Evolutionary conservation across 2,329 filamentous ascomycete genomes (phyloP).

Genomic region (Anthostomella pinea): DNA sequence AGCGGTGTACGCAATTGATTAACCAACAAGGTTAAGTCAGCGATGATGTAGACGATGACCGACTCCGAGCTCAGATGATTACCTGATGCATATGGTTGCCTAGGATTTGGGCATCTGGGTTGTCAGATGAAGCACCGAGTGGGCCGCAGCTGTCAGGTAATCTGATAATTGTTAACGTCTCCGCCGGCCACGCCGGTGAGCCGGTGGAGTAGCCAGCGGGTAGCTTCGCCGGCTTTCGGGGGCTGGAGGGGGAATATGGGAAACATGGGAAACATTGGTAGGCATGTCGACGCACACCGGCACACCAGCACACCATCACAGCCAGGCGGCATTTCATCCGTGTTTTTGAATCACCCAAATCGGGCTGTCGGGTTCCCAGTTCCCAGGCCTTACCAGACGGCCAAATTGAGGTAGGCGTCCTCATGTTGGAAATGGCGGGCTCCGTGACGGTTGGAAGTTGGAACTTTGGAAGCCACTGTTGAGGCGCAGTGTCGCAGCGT

Average conservation of each 20-base stretch:
- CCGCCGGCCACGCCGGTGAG: slow-evolving; percentile 29
- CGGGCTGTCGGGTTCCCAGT: no score
- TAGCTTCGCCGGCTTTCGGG: no score
- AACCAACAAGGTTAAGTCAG: slow-evolving; percentile 10
- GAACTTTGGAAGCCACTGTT: slow-evolving; percentile 25
- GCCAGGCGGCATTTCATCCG: no score
- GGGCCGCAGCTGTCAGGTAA: neutral
- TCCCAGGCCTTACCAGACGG: no score
- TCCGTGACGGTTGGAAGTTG: slow-evolving; percentile 6
- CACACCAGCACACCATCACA: no score
- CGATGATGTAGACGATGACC: slow-evolving; percentile 14
- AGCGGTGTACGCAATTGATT: no score
- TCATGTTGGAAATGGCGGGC: no score
- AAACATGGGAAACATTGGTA: no score
- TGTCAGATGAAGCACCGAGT: slow-evolving; percentile 1
- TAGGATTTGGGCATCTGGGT: slow-evolving; percentile 3
- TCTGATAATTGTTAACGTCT: slow-evolving; percentile 25
- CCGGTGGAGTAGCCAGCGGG: slow-evolving; percentile 13
- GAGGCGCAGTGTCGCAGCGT: slow-evolving; percentile 26
- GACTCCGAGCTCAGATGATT: slow-evolving; percentile 4
- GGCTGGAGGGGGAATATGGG: no score
- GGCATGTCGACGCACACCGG: no score
- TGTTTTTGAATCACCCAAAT: no score
- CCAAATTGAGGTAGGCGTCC: no score
- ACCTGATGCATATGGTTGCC: slow-evolving; percentile 15